These are phyloP conservation scores for Euptelea pleiosperma DNA, from an alignment of 164 flowering plant genomes.

Conservation along the genomic window DNA sequence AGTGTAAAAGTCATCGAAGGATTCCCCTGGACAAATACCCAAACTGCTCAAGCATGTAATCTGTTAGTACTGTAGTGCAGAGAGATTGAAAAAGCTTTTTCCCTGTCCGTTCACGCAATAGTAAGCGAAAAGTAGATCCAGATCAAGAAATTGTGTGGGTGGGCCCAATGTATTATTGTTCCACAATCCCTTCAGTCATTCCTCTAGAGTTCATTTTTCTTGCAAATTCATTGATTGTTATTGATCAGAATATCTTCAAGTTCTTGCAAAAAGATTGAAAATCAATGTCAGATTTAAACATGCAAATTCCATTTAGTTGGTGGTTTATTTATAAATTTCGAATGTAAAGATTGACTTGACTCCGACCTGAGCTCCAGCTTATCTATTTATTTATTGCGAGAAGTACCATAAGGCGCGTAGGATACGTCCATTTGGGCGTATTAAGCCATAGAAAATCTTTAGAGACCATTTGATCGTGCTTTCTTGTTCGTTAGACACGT, in stretches of 20 bases:
- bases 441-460: too few species aligned
- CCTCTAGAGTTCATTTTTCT: background rate
- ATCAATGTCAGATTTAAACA: too few species aligned
- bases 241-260: background rate
- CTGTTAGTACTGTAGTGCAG: background rate
- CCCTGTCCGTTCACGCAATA: background rate
- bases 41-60: background rate
- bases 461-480: too few species aligned
- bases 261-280: slow-evolving; percentile 4
- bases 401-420: too few species aligned
- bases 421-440: too few species aligned
- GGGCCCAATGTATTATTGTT: slow-evolving; percentile 7
- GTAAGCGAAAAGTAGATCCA: background rate
- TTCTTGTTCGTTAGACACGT: too few species aligned
- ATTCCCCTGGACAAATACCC: background rate
- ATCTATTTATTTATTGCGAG: too few species aligned
- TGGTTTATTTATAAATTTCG: too few species aligned
- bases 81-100: background rate
- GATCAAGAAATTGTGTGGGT: background rate
- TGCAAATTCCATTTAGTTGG: too few species aligned
- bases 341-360: too few species aligned
- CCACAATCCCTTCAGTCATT: slow-evolving; percentile 3
- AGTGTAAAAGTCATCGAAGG: slow-evolving; percentile 1
- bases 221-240: slow-evolving; percentile 8
- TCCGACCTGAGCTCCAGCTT: too few species aligned